Evolutionary conservation across 1,284 basidiomycete genomes (phyloP), one percentile per base, ranked within the genome.

Genomic region (Malassezia yamatoensis): DNA sequence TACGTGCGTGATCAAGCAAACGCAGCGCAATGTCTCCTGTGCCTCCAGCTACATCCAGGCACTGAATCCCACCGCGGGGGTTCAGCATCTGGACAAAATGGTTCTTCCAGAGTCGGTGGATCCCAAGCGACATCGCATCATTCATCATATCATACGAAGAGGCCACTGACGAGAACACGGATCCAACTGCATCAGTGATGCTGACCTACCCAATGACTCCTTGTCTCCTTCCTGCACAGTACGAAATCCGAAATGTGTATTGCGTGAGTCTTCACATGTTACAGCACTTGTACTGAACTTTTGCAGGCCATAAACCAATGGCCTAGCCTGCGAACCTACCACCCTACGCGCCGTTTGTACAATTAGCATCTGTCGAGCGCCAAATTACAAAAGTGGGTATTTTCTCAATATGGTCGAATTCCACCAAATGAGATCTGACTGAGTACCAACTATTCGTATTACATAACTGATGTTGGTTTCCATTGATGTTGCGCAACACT

Each of bases 61-160:
- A 94, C 62, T 77, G 65, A 50, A 78, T 73, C 11, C 75, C 76
- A 15, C 81, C 82, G 47, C 78, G 76, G 0, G 93, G 93, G 65
- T 85, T 82, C 58, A 98, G 78, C 7, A 83, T 81, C 39, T 61
- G 57, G 12, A 99, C 86, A 75, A 89, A 90, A 41, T 84, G 82
- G 76, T 96, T 90, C 78, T 98, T 99, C 94, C 94, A 99, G 29
- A 98, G 78, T 43, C 94, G 82, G 75, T 98, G 94, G 24, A 98
- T 86, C 34, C 94, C 94, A 57, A 96, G 78, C 5, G 93, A 98
- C 79, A 93, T 89, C 24, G 90, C 89, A 74, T 98, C 94, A 80
- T 99, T 99, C 91, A 98, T 96, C 40, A 96, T 76, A 77, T 98
- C 93, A 77, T 98, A 99, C 51, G 84, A 88, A 39, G 88, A 87